Conservation (phyloP, 1,284 basidiomycete genomes). For the Melampsora larici-populina region DNA sequence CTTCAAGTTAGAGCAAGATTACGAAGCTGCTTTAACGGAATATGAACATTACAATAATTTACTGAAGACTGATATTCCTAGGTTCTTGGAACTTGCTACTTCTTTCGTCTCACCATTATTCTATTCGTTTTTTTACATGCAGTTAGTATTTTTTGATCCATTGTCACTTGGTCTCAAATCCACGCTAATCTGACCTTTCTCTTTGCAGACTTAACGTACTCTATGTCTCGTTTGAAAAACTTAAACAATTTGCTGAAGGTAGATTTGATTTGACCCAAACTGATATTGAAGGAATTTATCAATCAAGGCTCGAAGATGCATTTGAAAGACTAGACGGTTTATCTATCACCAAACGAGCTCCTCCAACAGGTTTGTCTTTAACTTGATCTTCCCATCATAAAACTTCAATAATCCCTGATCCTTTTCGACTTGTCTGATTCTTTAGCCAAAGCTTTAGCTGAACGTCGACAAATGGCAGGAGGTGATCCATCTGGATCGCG, state of each 20-base stretch:
- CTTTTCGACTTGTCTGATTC: neutral
- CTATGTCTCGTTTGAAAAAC: slow-evolving; percentile 87
- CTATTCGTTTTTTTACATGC: slow-evolving; percentile 99
- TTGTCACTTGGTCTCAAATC: slow-evolving; percentile 7
- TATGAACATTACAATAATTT: slow-evolving; percentile 94
- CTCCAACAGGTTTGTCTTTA: slow-evolving; percentile 69
- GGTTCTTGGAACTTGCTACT: slow-evolving; percentile 80
- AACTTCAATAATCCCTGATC: neutral
- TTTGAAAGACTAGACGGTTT: slow-evolving; percentile 59
- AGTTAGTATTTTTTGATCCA: slow-evolving; percentile 59
- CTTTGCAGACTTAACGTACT: slow-evolving; percentile 76
- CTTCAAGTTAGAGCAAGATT: slow-evolving; percentile 90
- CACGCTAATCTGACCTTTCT: slow-evolving; percentile 19
- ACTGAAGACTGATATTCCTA: slow-evolving; percentile 86
- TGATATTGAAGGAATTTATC: slow-evolving; percentile 75
- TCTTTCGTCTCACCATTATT: slow-evolving; percentile 94
- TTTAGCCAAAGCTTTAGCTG: slow-evolving; percentile 65
- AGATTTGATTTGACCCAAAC: slow-evolving; percentile 72
- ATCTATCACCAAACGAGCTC: slow-evolving; percentile 68
- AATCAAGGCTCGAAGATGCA: slow-evolving; percentile 73
- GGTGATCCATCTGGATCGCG: neutral
- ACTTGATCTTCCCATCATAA: neutral
- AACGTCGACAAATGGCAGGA: slow-evolving; percentile 47
- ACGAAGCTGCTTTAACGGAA: slow-evolving; percentile 87
- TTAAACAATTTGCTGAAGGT: slow-evolving; percentile 78